Base-by-base conservation (phyloP, 1,139 yeast genomes). In the Hemisphaericaspora subhashii region DNA sequence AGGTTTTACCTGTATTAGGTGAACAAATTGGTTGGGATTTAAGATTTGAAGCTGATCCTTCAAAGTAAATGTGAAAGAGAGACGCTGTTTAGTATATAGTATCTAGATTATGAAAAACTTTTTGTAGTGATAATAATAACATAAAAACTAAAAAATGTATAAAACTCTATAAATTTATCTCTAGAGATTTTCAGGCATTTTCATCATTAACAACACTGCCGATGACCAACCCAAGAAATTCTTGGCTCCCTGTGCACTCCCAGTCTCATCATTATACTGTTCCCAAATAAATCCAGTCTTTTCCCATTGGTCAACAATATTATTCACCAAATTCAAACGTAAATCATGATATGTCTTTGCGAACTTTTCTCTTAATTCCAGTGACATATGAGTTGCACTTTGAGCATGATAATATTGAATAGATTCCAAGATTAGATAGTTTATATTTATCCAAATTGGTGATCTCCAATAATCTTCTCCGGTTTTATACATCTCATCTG, bases 391-490 rank as follows among this genome's bases (percentile, higher is more conserved):
- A 4, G 35, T 13, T 9, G 51, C 44, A 1, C 58, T 53, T 13
- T 47, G 53, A 7, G 51, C 49, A 6, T 54, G 49, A 41, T 90
- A 92, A 54, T 78, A 65, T 37, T 68, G 62, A 46, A 94, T 67
- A 8, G 87, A 75, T 41, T 89, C 94, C 36, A 92, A 68, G 6
- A 83, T 69, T 60, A 92, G 68, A 55, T 88, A 90, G 64, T 94
- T 94, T 55, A 92, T 86, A 57, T 89, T 86, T 51, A 89, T 70
- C 98, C 98, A 94, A 31, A 92, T 74, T 14, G 96, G 90, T 0
- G 97, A 94, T 44, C 96, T 76, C 99, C 99, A 92, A 65, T 92
- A 92, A 60, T 92, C 83, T 53, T 94, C 98, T 8, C 76, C 92
- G 1, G 83, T 78, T 43, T 85, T 86, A 60, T 84, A 92, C 44